Evolutionary conservation across 768 basidiomycete genomes (phyloP), one percentile per base, ranked within the genome.

Genomic region (Kwoniella sp.): DNA sequence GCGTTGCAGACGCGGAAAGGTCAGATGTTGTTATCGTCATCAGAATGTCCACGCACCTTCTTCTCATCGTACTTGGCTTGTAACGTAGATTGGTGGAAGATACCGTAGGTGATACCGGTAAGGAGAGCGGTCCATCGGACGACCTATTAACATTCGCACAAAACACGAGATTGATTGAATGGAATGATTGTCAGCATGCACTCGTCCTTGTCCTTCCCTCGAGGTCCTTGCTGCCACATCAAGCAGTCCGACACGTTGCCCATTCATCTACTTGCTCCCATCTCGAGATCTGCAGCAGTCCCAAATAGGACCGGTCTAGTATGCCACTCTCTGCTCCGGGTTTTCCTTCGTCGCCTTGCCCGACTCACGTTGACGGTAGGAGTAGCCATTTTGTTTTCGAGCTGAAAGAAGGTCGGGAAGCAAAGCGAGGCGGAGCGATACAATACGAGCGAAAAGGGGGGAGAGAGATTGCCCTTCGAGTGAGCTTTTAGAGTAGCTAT

Each of bases 51-150:
- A 68, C 88, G 84, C 65, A 87, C 84, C 81, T 89, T 90, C 69
- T 89, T 85, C 64, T 86, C 82, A 81, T 95, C 87, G 79, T 91
- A 86, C 58, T 85, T 83, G 67, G 86, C 85, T 83, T 95, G 92
- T 70, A 99, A 82, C 75, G 93, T 89, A 76, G 90, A 87, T 77
- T 90, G 89, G 84, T 97, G 94, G 76, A 87, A 87, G 80, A 94
- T 88, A 78, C 95, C 95, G 80, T 97, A 98, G 78, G 87, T 81
- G 70, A 95, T 85, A 77, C 95, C 95, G 47, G 87, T 84, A 68
- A 88, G 82, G 71, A 99, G 86, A 55, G 94, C 92, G 21, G 92
- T 88, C 82, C 95, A 98, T 77, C 95, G 90, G 75, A 89, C 89
- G 80, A 95, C 95, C 95, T 94, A 80, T 40, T 25, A 10, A 2